Base-by-base conservation (phyloP, 192 early-diverging fungal genomes). In the Linnemannia elongata region DNA sequence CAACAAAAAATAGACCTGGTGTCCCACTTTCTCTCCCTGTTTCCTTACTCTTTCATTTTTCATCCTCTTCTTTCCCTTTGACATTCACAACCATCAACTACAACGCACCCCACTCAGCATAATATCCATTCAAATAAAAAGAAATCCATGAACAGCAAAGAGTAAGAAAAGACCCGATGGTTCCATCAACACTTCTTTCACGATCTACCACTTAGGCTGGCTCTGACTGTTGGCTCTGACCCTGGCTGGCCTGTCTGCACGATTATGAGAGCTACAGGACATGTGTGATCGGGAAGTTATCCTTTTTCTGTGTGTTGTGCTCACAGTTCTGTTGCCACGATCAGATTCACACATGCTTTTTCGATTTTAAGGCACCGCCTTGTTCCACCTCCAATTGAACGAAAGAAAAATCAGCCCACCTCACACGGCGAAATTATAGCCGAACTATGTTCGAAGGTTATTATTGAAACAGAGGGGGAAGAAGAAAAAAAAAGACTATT, bases 401-500 rank as follows among this genome's bases (percentile, higher is more conserved):
- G 4, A 57, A 27, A 66, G 35, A 66, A 66, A 66, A 33, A 30
- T 66, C 60, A 66, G 60, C 60, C 60, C 60, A 66, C 60, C 33
- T 3, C 0, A 10, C 55, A 27, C 55, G 60, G 60, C 30, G 60
- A 66, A 66, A 66, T 13, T 15, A 30, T 15, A 33, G 30, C 60
- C 60, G 60, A 63, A n/a, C 47, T 20, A 49, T 18, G 4, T 20
- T 49, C 18, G 18, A 52, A 52, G 18, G 20, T 52, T 52, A 18
- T 0, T 52, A 6, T 36, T 8, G 38, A 35, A 35, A 15, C 33
- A 30, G 39, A 74, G 44, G 13, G 13, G 12, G 49, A 47, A 75
- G 57, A 74, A 47, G 52, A 41, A 17, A 22, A 72, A 42, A 45
- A 30, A 74, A 20, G 20, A 60, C 38, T 69, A 33, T 81, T 81